These are phyloP conservation scores for Ophiobolus disseminans DNA, from an alignment of 2,329 filamentous ascomycete genomes.

Conservation along the genomic window DNA sequence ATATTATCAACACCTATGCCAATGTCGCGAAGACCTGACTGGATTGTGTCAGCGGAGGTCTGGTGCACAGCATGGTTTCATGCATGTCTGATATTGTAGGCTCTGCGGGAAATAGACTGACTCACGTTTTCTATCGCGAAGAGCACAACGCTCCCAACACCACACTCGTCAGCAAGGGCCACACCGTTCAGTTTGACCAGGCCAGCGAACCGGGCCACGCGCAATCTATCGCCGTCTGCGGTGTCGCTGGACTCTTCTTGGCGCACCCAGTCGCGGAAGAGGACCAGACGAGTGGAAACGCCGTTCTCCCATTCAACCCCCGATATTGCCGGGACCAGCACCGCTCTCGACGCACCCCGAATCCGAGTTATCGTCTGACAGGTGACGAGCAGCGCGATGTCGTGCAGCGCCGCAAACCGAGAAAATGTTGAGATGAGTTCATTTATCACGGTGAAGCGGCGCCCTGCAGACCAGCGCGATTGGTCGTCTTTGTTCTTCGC, in stretches of 20 bases:
- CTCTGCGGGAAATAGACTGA: constrained; percentile 40
- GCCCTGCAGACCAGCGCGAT: constrained; percentile 56
- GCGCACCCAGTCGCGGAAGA: constrained; percentile 74
- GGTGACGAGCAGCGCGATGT: constrained; percentile 76
- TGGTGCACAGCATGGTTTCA: constrained; percentile 12
- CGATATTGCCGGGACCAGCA: constrained; percentile 76
- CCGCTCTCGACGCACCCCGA: constrained; percentile 69
- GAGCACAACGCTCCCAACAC: constrained; percentile 59
- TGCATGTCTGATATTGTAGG: constrained; percentile 29
- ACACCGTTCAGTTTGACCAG: constrained; percentile 54
- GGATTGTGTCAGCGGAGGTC: constrained; percentile 31
- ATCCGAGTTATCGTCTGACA: constrained; percentile 86
- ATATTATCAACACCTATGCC: constrained; percentile 41
- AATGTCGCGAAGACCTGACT: constrained; percentile 45
- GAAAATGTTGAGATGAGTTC: constrained; percentile 67
- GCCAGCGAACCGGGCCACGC: constrained; percentile 51
- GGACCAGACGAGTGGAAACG: constrained; percentile 73
- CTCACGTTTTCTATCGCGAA: constrained; percentile 55
- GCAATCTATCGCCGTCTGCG: constrained; percentile 38
- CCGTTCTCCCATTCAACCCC: constrained; percentile 81
- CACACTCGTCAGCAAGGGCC: constrained; percentile 48
- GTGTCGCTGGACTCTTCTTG: constrained; percentile 35
- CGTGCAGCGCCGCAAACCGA: constrained; percentile 75
- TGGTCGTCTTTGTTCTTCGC: constrained; percentile 53
- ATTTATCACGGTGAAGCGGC: constrained; percentile 68